Base-by-base conservation (phyloP, 805 yeast genomes). In the Barnettozyma vustinii region DNA sequence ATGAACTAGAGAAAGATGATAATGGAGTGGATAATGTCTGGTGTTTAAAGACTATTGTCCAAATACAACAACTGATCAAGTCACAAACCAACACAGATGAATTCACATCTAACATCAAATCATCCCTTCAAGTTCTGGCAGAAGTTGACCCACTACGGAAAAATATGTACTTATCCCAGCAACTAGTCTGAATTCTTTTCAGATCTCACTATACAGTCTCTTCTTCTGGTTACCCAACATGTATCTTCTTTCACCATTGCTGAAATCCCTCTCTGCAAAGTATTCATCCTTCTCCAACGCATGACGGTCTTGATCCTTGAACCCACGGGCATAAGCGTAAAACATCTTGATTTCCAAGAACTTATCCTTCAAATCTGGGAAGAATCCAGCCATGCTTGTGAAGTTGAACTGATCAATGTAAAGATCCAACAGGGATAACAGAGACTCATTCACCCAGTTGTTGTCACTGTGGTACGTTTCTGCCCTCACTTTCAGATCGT, bases 1-100 rank as follows among this genome's bases (percentile, higher is more conserved):
- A 85, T 57, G 81, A 77, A 33, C 74, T 87, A 43, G 98, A 94
- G 59, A 71, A 74, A 32, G 87, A 80, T 7, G 90, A 88, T 58
- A 46, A 71, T 52, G 82, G 78, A 0, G 63, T 60, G 46, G 87
- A 82, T 50, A 82, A 84, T 59, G 74, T 73, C 42, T 85, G 96
- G 92, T 90, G 97, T 59, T 65, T 87, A 52, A 84, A 87, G 57
- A 70, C 78, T 12, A 68, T 80, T 19, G 64, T 84, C 30, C 72
- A 74, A 23, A 67, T 80, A 37, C 72, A 76, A 23, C 55, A 60
- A 5, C 56, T 64, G 59, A 49, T 63, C 54, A 54, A 61, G 50
- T 48, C 55, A 39, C 47, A 46, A 33, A 48, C 44, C 37, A 59
- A n/a, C 9, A 19, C 42, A 16, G 44, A 46, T 3, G 48, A 48